A percentile compares a stretch with the other conserved stretches of the same genome.
Evolutionary conservation across 1,284 basidiomycete species (phyloP).

Genomic region (Melampsora larici-populina): DNA sequence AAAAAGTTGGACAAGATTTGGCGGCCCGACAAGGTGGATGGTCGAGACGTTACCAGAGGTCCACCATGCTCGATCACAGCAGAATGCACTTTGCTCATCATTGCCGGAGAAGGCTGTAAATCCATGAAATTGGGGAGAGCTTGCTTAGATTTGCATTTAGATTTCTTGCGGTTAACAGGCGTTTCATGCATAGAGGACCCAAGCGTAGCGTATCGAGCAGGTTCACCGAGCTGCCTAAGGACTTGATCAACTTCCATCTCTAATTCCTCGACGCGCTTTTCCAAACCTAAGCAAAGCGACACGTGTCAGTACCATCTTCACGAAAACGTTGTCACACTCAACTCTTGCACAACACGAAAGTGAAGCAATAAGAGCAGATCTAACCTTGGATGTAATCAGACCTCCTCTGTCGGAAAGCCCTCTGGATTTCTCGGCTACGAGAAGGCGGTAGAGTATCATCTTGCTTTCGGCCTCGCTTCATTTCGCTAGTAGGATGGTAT

Average conservation of each 20-base stretch:
- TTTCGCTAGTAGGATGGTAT: not conserved
- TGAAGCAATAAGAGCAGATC: not conserved
- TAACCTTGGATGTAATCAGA: constrained; percentile 69
- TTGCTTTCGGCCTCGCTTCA: constrained; percentile 70
- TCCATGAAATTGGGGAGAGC: constrained; percentile 25
- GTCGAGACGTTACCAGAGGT: not conserved
- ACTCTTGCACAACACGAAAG: not conserved
- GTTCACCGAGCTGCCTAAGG: constrained; percentile 18
- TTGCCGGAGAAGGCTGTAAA: not conserved
- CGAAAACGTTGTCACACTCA: no score
- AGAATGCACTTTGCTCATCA: not conserved
- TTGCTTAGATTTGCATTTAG: constrained; percentile 28
- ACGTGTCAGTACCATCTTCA: no score
- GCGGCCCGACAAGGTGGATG: not conserved
- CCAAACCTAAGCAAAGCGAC: constrained; percentile 19
- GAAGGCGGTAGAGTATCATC: constrained; percentile 89
- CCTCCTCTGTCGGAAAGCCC: constrained; percentile 83
- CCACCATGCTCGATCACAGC: not conserved
- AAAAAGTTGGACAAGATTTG: not conserved
- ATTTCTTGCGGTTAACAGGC: constrained; percentile 21
- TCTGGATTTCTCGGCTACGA: constrained; percentile 83
- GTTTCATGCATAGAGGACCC: not conserved
- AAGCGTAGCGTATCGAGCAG: constrained; percentile 18
- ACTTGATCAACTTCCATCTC: constrained; percentile 34
- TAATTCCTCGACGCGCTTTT: constrained; percentile 20